Evolutionary conservation across 1,284 basidiomycete species (phyloP), one percentile per base, ranked within the genome.

Genomic region (Stereum hirsutum): DNA sequence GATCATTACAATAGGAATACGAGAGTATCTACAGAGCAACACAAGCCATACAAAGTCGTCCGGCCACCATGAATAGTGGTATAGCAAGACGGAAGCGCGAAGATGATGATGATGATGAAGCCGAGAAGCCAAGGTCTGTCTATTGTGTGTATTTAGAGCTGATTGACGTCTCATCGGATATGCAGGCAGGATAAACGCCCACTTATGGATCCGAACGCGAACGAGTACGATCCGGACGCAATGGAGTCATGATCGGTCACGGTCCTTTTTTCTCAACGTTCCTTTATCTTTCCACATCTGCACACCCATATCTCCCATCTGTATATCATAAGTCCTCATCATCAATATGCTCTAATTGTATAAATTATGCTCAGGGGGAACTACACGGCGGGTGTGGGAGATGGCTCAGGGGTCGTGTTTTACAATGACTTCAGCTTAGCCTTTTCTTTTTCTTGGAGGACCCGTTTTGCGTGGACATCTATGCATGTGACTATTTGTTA

Each of bases 1-100:
- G n/a, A n/a, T n/a, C 17, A 12, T n/a, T 24, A 24, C 11, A 23
- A 21, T 53, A 89, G 86, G 87, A 93, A 65, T 94, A 92, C 51
- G 89, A 92, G 60, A 84, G 89, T 4, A 93, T 94, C 53, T 90
- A 89, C 59, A 80, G 75, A 54, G 87, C 87, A 12, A 77, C 70
- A 85, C 20, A 74, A 74, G 5, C 60, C 67, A 7, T 80, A 75
- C n/a, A n/a, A n/a, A n/a, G n/a, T n/a, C n/a, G n/a, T n/a, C n/a
- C n/a, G n/a, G n/a, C n/a, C n/a, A n/a, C n/a, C n/a, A n/a, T n/a
- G n/a, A n/a, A n/a, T n/a, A n/a, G n/a, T n/a, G 61, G 62, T 10
- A 65, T 69, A 12, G 59, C 70, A 21, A 69, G 82, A 44, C 71
- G 85, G 54, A 87, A 88, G 58, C 70, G 83, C 34, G 70, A 65